phyloP scores from a whole-genome alignment of 1,284 basidiomycete genomes.

The Athelia psychrophila region DNA sequence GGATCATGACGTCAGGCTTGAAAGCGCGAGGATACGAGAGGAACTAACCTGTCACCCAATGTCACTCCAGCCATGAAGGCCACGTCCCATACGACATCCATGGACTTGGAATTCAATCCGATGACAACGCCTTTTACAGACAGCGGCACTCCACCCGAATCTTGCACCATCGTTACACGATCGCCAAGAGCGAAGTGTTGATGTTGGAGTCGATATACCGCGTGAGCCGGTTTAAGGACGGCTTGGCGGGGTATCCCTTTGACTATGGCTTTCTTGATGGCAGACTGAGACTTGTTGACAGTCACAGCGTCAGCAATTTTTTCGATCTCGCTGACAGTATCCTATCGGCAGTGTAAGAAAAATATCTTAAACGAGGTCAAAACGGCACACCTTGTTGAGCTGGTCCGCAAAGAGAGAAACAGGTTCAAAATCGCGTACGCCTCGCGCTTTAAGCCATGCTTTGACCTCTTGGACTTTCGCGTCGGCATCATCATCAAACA shows the following conservation, averaged over 20 bases:
- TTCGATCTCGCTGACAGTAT: conserved; percentile 79
- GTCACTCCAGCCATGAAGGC: conserved; percentile 93
- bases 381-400: conserved; percentile 68
- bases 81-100: conserved; percentile 98
- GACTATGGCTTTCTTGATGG: conserved; percentile 87
- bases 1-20: conserved; percentile 4
- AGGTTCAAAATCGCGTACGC: conserved; percentile 88
- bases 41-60: conserved; percentile 73
- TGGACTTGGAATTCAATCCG: conserved; percentile 80
- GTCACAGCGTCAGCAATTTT: conserved; percentile 68
- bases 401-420: conserved; percentile 93
- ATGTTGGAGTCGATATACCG: conserved; percentile 85
- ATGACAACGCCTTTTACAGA: conserved; percentile 93
- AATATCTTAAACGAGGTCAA: background rate
- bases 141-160: conserved; percentile 91
- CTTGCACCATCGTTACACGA: conserved; percentile 93
- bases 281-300: conserved; percentile 51
- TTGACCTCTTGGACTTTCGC: conserved; percentile 76
- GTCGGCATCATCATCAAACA: conserved; percentile 74
- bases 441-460: conserved; percentile 84
- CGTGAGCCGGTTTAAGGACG: conserved; percentile 91
- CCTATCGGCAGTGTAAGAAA: conserved; percentile 36
- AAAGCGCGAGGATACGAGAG: conserved; percentile 1
- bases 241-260: conserved; percentile 94
- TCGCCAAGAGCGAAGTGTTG: conserved; percentile 94